Base-by-base conservation (phyloP, 2,329 filamentous ascomycete species). In the Penicillium frequentans region DNA sequence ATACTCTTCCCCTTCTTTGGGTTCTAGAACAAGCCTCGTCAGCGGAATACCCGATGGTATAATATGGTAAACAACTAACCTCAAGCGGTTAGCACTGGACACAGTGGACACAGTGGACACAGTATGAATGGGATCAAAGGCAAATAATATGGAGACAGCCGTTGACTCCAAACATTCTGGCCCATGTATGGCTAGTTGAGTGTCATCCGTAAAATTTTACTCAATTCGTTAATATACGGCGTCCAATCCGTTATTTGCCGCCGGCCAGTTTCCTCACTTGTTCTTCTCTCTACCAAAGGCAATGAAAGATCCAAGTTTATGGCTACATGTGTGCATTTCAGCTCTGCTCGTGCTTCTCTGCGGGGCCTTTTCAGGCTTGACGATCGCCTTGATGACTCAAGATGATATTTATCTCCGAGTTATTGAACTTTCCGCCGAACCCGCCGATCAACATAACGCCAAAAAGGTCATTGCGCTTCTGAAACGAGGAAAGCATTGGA, bases 401-500 rank as follows among this genome's bases (percentile, higher is more conserved):
- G 95, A 98, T 78, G 93, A 95, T 73, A 95, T 97, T 69, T 96
- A 98, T 74, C 84, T 98, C n/a, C 93, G 96, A 75, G 93, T 98
- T 61, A 89, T 98, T 61, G 87, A 91, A 52, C 87, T 88, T 44
- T 95, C 95, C 54, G 87, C 89, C 44, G 88, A 90, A 74, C 90
- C 90, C 55, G 81, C 86, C 23, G 93, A 98, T 76, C 88, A 87
- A 69, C 90, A 86, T 70, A 91, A 96, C 70, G 93, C 93, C 1
- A 84, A 84, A 56, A 88, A 85, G 62, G 93, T 98, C 9, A 82
- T 93, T 65, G 81, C 85, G 44, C 79, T 98, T 26, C 78, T 98
- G 54, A 86, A 90, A 62, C 89, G 85, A 68, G 93, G 95, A 68
- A 98, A 98, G 74, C 93, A 98, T 76, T 98, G 93, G 93, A 93